Evolutionary conservation across 495 filamentous ascomycete genomes (phyloP).

Genomic region (Penicillium ucsense): DNA sequence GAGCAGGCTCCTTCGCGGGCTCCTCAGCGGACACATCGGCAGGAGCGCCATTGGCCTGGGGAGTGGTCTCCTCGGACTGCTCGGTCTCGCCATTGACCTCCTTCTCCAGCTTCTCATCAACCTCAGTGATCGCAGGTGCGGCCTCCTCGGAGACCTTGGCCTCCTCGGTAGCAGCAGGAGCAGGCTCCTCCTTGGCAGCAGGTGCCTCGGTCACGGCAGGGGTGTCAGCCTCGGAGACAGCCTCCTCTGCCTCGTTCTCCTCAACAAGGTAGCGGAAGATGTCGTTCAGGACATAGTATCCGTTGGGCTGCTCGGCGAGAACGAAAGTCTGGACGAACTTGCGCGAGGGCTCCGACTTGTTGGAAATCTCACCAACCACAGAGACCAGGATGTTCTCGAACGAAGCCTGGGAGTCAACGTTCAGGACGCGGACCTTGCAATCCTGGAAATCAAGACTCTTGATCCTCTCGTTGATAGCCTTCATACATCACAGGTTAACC

Average conservation of each 20-base stretch:
- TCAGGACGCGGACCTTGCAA: slow-evolving; percentile 95
- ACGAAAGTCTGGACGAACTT: slow-evolving; percentile 99
- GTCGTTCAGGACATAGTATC: slow-evolving; percentile 97
- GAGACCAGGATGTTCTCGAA: slow-evolving; percentile 89
- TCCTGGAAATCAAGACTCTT: slow-evolving; percentile 89
- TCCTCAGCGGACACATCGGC: slow-evolving; percentile 26
- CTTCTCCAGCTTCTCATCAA: slow-evolving; percentile 50
- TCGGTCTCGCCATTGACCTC: slow-evolving; percentile 23
- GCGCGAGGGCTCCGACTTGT: slow-evolving; percentile 77
- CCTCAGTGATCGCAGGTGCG: slow-evolving; percentile 32
- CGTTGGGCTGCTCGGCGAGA: slow-evolving; percentile 88
- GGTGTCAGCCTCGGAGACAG: slow-evolving; percentile 45
- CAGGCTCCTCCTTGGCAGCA: slow-evolving; percentile 7
- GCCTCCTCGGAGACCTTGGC: slow-evolving; percentile 23
- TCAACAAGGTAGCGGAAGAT: slow-evolving; percentile 88
- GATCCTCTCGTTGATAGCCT: slow-evolving; percentile 92
- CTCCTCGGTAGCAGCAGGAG: slow-evolving; percentile 15
- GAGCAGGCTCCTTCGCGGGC: slow-evolving; percentile 18
- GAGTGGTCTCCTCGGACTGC: slow-evolving; percentile 20
- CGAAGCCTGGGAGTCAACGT: slow-evolving; percentile 93
- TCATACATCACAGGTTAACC: not conserved
- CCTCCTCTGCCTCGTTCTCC: slow-evolving; percentile 57
- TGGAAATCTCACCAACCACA: slow-evolving; percentile 96
- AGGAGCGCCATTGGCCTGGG: slow-evolving; percentile 36
- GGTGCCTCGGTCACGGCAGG: slow-evolving; percentile 31